Base-by-base conservation (phyloP, 805 yeast species). In the Metschnikowia cerradonensis region DNA sequence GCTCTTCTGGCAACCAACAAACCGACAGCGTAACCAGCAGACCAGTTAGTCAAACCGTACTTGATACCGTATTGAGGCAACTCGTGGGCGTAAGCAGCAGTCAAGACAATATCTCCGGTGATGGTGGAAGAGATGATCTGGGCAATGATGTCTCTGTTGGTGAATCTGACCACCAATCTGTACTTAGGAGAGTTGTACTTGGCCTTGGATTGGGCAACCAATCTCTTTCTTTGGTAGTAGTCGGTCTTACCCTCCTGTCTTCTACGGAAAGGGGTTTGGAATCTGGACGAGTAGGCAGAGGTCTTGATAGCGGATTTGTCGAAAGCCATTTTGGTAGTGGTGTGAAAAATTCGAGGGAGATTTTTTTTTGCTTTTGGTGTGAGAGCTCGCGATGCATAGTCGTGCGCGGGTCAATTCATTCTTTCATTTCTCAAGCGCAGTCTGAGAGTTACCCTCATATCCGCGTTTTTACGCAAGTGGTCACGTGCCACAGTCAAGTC, bases 231-330 rank as follows among this genome's bases (percentile, higher is more conserved):
- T 78, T 94, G 97, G 86, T 91, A 94, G 96, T 91, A 94, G 79
- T 94, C 99, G 75, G 99, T 94, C 86, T 94, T 94, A 82, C 99
- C 99, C 82, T 94, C 97, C 77, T 96, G 89, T 88, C 99, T 89
- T 86, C 99, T 91, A 80, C 99, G 90, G 96, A 91, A 94, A 64
- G 98, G 97, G 77, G 99, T 94, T 84, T 94, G 99, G 96, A 84
- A 94, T 78, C 99, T 91, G 73, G 97, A 90, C 84, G 84, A 89
- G 92, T 94, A 94, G 65, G 97, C 92, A 71, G 96, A 84, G 73
- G 82, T 78, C 85, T 90, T 90, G 64, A 77, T 68, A 63, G 73
- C 68, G 52, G 59, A 50, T 71, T 80, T 82, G 69, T 76, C 77
- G 90, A 89, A 89, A 68, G 82, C 81, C 96, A 89, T 89, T 77